phyloP scores from a whole-genome alignment of 2,329 filamentous ascomycete species.

The Microdochium trichocladiopsis region DNA sequence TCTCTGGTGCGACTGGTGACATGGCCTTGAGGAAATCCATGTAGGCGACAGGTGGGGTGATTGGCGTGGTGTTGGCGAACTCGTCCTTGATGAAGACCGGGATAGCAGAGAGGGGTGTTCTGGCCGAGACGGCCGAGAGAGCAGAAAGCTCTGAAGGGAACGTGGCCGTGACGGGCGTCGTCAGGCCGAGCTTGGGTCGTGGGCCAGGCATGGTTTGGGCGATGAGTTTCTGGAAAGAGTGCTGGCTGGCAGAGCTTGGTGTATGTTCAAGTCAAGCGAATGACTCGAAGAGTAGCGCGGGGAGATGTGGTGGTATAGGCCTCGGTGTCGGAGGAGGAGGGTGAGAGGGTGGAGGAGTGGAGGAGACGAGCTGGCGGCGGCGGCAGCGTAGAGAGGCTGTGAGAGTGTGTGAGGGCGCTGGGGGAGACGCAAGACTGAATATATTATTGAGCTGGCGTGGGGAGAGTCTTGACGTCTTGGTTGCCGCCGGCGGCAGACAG shows the following conservation, averaged over 20 bases:
- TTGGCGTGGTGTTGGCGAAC: slow-evolving; percentile 62
- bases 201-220: slow-evolving; percentile 25
- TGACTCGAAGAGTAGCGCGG: not conserved
- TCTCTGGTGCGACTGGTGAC: slow-evolving; percentile 60
- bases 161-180: slow-evolving; percentile 54
- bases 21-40: slow-evolving; percentile 87
- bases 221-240: not conserved
- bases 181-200: slow-evolving; percentile 55
- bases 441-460: not conserved
- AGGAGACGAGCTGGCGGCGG: not conserved
- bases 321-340: not conserved
- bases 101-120: slow-evolving; percentile 60
- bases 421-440: not conserved
- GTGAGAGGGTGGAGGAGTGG: not conserved
- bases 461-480: not conserved
- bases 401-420: not conserved
- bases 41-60: slow-evolving; percentile 85
- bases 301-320: not conserved
- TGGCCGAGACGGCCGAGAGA: slow-evolving; percentile 57
- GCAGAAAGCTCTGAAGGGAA: slow-evolving; percentile 57
- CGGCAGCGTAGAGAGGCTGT: not conserved
- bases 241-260: not conserved
- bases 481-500: not conserved
- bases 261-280: not conserved
- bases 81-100: slow-evolving; percentile 60